phyloP scores from a whole-genome alignment of 2,329 filamentous ascomycete genomes.

The Colletotrichum neosansevieriae region DNA sequence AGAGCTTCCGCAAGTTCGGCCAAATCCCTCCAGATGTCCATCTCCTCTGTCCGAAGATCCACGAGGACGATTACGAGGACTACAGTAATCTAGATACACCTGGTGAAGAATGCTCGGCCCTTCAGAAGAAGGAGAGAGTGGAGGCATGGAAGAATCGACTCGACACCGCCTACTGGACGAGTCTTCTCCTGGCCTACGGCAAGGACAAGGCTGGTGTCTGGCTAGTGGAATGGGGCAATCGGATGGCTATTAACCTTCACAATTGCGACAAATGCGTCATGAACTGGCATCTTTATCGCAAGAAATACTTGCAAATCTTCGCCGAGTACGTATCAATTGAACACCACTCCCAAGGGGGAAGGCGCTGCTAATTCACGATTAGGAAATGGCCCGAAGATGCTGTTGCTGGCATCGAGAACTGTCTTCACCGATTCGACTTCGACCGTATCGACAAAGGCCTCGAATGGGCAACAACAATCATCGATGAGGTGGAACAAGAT shows the following conservation, averaged over 20 bases:
- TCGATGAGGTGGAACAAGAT: slow-evolving; percentile 63
- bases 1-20: slow-evolving; percentile 58
- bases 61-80: slow-evolving; percentile 72
- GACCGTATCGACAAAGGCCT: slow-evolving; percentile 71
- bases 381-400: slow-evolving; percentile 63
- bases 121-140: slow-evolving; percentile 66
- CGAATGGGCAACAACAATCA: slow-evolving; percentile 65
- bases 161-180: slow-evolving; percentile 74
- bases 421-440: slow-evolving; percentile 72
- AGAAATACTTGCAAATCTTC: slow-evolving; percentile 71
- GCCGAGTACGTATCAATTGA: slow-evolving; percentile 61
- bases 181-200: slow-evolving; percentile 76
- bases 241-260: slow-evolving; percentile 69
- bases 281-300: slow-evolving; percentile 79
- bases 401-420: slow-evolving; percentile 63
- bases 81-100: slow-evolving; percentile 67
- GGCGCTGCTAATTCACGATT: slow-evolving; percentile 42
- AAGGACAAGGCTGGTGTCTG: slow-evolving; percentile 70
- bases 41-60: slow-evolving; percentile 75
- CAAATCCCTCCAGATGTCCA: slow-evolving; percentile 65
- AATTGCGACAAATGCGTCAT: slow-evolving; percentile 78
- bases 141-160: slow-evolving; percentile 67
- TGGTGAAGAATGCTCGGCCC: slow-evolving; percentile 55
- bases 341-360: background rate
- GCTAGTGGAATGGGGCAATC: slow-evolving; percentile 68